A percentile compares a stretch with the other conserved stretches of the same genome.
These are phyloP conservation scores for Solioccasus polychromus DNA, from an alignment of 768 basidiomycete species.

Conservation along the genomic window DNA sequence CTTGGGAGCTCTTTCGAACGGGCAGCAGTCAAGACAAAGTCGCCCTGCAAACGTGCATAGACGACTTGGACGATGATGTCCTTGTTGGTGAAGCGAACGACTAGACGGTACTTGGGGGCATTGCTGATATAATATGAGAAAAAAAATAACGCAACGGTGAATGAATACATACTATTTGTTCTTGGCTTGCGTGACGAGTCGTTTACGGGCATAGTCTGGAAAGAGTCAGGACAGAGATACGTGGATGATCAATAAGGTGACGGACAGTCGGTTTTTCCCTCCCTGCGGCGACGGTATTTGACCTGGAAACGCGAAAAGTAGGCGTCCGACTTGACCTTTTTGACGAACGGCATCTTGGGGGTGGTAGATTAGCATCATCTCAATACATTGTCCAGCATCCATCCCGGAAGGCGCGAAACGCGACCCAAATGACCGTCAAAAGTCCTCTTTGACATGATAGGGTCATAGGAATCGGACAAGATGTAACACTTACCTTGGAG, in stretches of 20 bases:
- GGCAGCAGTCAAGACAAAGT: constrained; percentile 88
- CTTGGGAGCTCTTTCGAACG: constrained; percentile 88
- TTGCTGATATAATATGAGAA: constrained; percentile 50
- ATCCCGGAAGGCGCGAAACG: constrained; percentile 15
- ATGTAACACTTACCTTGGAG: constrained; percentile 39
- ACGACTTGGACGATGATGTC: constrained; percentile 93
- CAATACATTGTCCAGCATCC: constrained; percentile 26
- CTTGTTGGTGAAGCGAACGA: constrained; percentile 98
- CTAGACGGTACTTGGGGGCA: constrained; percentile 96
- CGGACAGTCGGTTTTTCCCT: constrained; percentile 98
- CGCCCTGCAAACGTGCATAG: constrained; percentile 97
- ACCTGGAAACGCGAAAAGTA: constrained; percentile 99
- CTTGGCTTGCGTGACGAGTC: constrained; percentile 96
- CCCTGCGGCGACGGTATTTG: constrained; percentile 95
- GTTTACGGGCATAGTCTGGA: constrained; percentile 94
- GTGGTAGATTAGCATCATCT: constrained; percentile 32
- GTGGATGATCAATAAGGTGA: constrained; percentile 7
- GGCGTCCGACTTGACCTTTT: constrained; percentile 92
- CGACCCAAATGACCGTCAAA: neutral
- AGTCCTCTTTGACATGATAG: neutral
- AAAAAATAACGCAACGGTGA: neutral
- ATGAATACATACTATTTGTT: constrained; percentile 83
- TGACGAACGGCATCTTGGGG: constrained; percentile 89
- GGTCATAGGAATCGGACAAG: neutral
- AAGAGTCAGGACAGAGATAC: constrained; percentile 9